These are phyloP conservation scores for Exophiala viscosa DNA, from an alignment of 2,329 filamentous ascomycete species.

Conservation along the genomic window DNA sequence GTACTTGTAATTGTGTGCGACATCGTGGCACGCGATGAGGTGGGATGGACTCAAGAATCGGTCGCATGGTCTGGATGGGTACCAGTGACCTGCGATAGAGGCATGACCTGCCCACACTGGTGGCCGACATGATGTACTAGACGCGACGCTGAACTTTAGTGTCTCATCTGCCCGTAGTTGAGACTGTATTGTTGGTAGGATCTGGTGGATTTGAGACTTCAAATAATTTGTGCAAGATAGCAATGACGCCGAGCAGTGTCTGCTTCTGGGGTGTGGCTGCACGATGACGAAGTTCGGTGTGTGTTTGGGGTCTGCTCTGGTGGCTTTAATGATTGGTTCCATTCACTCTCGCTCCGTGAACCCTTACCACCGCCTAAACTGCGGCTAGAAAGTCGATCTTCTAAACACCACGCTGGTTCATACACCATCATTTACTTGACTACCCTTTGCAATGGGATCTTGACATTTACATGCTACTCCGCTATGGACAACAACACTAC, in stretches of 20 bases:
- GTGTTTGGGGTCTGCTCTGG: no score
- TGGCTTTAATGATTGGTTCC: not conserved
- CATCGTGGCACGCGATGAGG: not conserved
- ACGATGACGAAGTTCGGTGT: constrained; percentile 12
- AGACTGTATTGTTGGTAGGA: not conserved
- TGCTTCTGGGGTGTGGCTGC: constrained; percentile 2
- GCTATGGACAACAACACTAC: not conserved
- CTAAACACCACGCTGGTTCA: not conserved
- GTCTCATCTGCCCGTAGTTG: no score
- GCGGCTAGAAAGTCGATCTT: not conserved
- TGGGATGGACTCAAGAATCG: constrained; percentile 1
- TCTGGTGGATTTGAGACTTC: not conserved
- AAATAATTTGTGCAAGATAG: not conserved
- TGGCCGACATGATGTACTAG: constrained; percentile 2
- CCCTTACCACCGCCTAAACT: not conserved
- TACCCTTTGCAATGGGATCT: not conserved
- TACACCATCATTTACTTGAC: not conserved
- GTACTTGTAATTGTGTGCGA: constrained; percentile 6
- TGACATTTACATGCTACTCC: not conserved
- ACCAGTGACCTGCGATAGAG: constrained; percentile 21
- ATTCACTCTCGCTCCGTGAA: not conserved
- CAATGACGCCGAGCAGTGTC: not conserved
- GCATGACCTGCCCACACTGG: constrained; percentile 21
- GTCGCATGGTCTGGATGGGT: not conserved
- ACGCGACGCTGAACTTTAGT: no score